phyloP scores from a whole-genome alignment of 2,329 filamentous ascomycete genomes.

The Xenoacremonium recifei region DNA sequence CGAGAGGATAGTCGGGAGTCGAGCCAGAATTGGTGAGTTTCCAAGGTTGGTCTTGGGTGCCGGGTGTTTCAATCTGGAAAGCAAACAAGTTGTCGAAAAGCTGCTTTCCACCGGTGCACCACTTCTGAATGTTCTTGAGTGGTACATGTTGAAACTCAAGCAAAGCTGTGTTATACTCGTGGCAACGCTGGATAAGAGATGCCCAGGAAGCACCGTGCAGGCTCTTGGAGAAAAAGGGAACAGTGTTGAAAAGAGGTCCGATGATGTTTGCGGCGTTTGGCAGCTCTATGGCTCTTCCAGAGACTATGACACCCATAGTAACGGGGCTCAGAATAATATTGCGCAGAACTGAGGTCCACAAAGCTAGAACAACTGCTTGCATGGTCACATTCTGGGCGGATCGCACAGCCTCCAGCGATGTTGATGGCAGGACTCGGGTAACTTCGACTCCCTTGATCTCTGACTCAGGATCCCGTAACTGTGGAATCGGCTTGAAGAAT shows the following conservation, averaged over 20 bases:
- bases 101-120: slow-evolving; percentile 59
- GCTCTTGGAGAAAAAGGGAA: slow-evolving; percentile 64
- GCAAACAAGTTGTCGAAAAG: slow-evolving; percentile 83
- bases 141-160: slow-evolving; percentile 72
- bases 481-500: slow-evolving; percentile 10
- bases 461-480: slow-evolving; percentile 4
- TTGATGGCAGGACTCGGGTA: slow-evolving; percentile 33
- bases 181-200: slow-evolving; percentile 61
- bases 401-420: slow-evolving; percentile 50
- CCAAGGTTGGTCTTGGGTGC: slow-evolving; percentile 50
- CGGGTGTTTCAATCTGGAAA: slow-evolving; percentile 59
- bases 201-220: slow-evolving; percentile 52
- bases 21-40: slow-evolving; percentile 44
- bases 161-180: slow-evolving; percentile 66
- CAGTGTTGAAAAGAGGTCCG: slow-evolving; percentile 86
- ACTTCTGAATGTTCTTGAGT: slow-evolving; percentile 77
- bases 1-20: slow-evolving; percentile 69
- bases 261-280: slow-evolving; percentile 64
- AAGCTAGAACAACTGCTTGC: slow-evolving; percentile 75
- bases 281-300: slow-evolving; percentile 72
- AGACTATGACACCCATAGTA: slow-evolving; percentile 72
- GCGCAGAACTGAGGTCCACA: slow-evolving; percentile 66
- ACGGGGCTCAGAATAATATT: slow-evolving; percentile 44
- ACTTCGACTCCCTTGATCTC: slow-evolving; percentile 5
- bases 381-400: slow-evolving; percentile 67